Evolutionary conservation across 495 filamentous ascomycete genomes (phyloP).

Genomic region (Aspergillus funiculosus): DNA sequence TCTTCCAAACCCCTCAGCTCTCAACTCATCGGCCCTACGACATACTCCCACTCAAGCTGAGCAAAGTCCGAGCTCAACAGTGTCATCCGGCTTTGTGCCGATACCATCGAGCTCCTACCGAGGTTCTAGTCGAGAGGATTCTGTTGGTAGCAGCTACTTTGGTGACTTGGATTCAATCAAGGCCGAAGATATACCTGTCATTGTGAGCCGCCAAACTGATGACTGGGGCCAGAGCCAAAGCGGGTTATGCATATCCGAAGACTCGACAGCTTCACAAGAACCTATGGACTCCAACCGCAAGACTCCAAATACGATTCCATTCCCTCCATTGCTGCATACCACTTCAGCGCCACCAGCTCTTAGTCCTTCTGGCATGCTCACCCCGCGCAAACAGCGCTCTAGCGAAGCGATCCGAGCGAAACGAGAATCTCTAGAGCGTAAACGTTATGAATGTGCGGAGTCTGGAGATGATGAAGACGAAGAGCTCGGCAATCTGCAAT

Average conservation of each 20-base stretch:
- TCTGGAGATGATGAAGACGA: slow-evolving; percentile 93
- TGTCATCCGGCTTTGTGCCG: slow-evolving; percentile 66
- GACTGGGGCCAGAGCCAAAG: slow-evolving; percentile 67
- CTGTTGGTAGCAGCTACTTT: slow-evolving; percentile 77
- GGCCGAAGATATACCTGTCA: slow-evolving; percentile 71
- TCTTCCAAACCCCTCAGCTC: slow-evolving; percentile 46
- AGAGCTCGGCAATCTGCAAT: slow-evolving; percentile 61
- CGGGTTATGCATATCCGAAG: slow-evolving; percentile 62
- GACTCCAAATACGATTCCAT: slow-evolving; percentile 28
- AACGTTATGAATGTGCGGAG: slow-evolving; percentile 70
- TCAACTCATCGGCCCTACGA: slow-evolving; percentile 56
- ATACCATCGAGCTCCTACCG: slow-evolving; percentile 67
- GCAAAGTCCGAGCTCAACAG: slow-evolving; percentile 80
- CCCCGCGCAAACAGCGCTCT: slow-evolving; percentile 64
- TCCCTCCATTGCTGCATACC: slow-evolving; percentile 54
- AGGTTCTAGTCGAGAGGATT: slow-evolving; percentile 75
- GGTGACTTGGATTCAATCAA: slow-evolving; percentile 75
- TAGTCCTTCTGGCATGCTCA: slow-evolving; percentile 40
- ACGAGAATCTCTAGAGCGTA: slow-evolving; percentile 68
- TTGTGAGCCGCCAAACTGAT: slow-evolving; percentile 63
- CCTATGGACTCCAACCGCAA: slow-evolving; percentile 27
- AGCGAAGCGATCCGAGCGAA: slow-evolving; percentile 71
- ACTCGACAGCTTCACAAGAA: slow-evolving; percentile 22
- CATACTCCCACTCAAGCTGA: slow-evolving; percentile 56
- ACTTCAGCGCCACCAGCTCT: slow-evolving; percentile 63